Evolutionary conservation across 2,329 filamentous ascomycete genomes (phyloP).

Genomic region (Fusarium concolor): DNA sequence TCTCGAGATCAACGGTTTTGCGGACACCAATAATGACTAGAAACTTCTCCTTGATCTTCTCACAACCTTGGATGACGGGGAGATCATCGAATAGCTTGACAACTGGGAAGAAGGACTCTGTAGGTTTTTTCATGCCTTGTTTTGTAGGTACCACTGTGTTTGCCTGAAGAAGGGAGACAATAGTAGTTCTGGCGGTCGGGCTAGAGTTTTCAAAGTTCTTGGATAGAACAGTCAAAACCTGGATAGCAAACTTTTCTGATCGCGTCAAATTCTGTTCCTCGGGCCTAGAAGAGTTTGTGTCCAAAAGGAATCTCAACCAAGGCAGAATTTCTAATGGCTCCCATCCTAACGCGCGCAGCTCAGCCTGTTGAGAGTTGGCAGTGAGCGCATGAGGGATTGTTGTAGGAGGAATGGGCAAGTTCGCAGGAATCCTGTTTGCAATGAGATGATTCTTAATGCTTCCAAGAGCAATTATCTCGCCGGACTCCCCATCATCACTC

Average conservation of each 20-base stretch:
- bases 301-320: constrained; percentile 87
- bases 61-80: constrained; percentile 80
- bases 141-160: constrained; percentile 89
- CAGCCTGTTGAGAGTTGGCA: constrained; percentile 70
- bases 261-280: constrained; percentile 77
- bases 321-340: constrained; percentile 83
- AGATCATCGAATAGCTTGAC: constrained; percentile 96
- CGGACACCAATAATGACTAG: constrained; percentile 85
- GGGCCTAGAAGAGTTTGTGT: constrained; percentile 68
- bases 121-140: constrained; percentile 85
- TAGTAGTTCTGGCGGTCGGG: constrained; percentile 70
- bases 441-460: constrained; percentile 81
- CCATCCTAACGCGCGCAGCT: constrained; percentile 88
- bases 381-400: constrained; percentile 91
- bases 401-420: constrained; percentile 80
- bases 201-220: constrained; percentile 91
- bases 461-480: constrained; percentile 80
- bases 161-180: constrained; percentile 72
- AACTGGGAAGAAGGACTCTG: constrained; percentile 90
- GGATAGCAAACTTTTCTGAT: constrained; percentile 78
- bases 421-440: constrained; percentile 81
- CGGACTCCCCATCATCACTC: constrained; percentile 69
- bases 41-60: constrained; percentile 91
- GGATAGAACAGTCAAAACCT: constrained; percentile 82
- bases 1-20: constrained; percentile 93